These are phyloP conservation scores for Lagenaria siceraria DNA, from an alignment of 306 rosid genomes.

Conservation along the genomic window DNA sequence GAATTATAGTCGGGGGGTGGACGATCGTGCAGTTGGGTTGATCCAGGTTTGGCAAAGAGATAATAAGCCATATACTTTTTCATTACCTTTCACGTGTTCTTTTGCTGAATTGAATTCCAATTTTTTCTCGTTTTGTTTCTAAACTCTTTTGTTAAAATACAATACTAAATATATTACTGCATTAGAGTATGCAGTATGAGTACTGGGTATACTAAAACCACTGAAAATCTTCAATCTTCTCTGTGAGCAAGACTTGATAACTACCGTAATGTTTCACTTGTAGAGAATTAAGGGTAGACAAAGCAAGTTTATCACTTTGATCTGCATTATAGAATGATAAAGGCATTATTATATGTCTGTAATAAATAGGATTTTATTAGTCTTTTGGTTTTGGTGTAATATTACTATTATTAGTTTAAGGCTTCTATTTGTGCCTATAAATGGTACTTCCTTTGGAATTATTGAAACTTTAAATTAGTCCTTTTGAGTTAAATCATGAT, in stretches of 20 bases:
- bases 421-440: neutral
- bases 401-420: neutral
- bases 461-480: neutral
- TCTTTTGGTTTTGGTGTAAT: neutral
- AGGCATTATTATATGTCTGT: neutral
- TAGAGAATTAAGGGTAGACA: neutral
- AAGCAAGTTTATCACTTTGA: neutral
- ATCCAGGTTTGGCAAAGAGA: conserved; percentile 50
- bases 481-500: neutral
- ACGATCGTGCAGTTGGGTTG: conserved; percentile 65
- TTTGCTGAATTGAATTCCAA: neutral
- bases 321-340: neutral
- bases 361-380: neutral
- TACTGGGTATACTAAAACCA: neutral
- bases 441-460: neutral
- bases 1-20: conserved; percentile 83
- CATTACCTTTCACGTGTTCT: neutral
- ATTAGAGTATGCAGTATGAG: neutral
- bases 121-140: neutral
- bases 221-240: neutral
- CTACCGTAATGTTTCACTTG: neutral
- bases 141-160: neutral
- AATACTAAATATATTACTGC: neutral
- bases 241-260: neutral
- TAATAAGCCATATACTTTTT: neutral